phyloP scores from a whole-genome alignment of 1,284 basidiomycete genomes.

The Flammula alnicola region DNA sequence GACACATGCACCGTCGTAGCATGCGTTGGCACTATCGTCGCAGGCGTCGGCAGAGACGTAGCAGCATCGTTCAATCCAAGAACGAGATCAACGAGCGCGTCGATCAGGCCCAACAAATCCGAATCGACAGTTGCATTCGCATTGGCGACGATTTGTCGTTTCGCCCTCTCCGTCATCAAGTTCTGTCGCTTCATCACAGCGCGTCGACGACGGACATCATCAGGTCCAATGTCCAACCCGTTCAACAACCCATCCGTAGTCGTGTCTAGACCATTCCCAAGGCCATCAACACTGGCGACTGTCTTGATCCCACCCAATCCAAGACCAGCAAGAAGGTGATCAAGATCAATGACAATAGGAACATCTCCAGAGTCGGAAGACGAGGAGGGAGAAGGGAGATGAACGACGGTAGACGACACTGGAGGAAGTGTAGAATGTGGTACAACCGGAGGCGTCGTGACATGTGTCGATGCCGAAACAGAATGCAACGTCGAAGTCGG shows the following conservation, averaged over 20 bases:
- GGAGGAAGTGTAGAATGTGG: background rate
- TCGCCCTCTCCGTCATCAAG: background rate
- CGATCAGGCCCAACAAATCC: slow-evolving; percentile 6
- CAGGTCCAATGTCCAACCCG: slow-evolving; percentile 4
- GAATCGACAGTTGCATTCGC: slow-evolving; percentile 6
- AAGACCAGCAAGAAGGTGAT: slow-evolving; percentile 26
- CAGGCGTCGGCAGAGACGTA: slow-evolving; percentile 1
- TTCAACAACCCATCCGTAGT: slow-evolving; percentile 1
- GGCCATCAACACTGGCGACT: slow-evolving; percentile 14
- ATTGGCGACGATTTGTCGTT: slow-evolving; percentile 13
- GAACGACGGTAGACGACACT: no score
- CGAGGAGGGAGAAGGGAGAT: background rate
- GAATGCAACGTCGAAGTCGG: background rate
- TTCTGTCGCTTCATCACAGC: background rate
- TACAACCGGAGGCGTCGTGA: background rate
- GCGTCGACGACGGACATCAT: slow-evolving; percentile 5
- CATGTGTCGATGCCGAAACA: no score
- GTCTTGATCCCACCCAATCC: slow-evolving; percentile 27
- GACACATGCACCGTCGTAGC: background rate
- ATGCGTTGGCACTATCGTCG: background rate
- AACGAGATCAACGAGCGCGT: slow-evolving; percentile 12
- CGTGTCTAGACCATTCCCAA: slow-evolving; percentile 4
- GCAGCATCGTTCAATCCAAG: slow-evolving; percentile 14
- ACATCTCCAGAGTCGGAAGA: slow-evolving; percentile 3
- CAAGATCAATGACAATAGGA: slow-evolving; percentile 27